These are phyloP conservation scores for Microthlaspi erraticum DNA, from an alignment of 345 rosid genomes.

Conservation along the genomic window DNA sequence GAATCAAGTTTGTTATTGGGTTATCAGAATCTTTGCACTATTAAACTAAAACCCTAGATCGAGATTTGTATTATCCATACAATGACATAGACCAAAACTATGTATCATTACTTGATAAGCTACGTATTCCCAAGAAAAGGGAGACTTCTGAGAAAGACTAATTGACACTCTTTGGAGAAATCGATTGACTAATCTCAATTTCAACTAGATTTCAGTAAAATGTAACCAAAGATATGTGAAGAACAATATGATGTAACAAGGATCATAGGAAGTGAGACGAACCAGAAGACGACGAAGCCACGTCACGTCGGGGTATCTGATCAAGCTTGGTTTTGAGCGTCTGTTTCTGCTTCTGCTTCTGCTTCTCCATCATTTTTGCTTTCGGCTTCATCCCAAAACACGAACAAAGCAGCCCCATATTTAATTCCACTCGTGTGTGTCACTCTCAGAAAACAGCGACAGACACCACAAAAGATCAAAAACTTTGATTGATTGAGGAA, in stretches of 20 bases:
- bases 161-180: neutral
- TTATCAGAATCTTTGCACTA: neutral
- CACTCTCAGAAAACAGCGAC: neutral
- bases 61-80: neutral
- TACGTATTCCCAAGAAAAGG: neutral
- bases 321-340: neutral
- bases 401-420: constrained; percentile 37
- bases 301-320: neutral
- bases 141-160: neutral
- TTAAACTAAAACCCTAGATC: neutral
- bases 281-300: constrained; percentile 10
- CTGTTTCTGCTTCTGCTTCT: neutral
- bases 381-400: constrained; percentile 54
- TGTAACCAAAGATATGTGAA: neutral
- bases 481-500: neutral
- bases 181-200: neutral
- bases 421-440: neutral
- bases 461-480: neutral
- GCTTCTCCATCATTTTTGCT: neutral
- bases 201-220: neutral
- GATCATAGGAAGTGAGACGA: constrained; percentile 13
- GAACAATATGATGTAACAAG: neutral
- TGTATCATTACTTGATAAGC: constrained; percentile 5
- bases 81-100: neutral
- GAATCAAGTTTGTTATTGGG: neutral